Base-by-base conservation (phyloP, 2,329 filamentous ascomycete genomes). In the Penicillium sp. region DNA sequence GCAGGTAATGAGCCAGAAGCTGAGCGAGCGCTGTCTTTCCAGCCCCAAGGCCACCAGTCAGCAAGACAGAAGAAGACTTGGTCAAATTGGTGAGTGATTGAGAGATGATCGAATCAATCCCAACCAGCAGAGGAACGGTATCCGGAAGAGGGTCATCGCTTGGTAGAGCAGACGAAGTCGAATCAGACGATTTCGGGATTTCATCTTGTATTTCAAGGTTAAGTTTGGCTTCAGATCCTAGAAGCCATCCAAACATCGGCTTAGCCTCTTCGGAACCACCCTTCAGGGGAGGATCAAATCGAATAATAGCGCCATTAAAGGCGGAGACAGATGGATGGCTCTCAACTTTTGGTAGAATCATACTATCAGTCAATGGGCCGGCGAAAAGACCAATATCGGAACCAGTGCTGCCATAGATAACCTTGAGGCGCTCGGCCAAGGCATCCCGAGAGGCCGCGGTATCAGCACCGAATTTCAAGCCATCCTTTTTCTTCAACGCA, bases 321-420 rank as follows among this genome's bases (percentile, higher is more conserved):
- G 81, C 80, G 37, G 79, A 75, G 4, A 78, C 44, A 68, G 74
- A 57, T 72, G 64, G 78, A n/a, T 79, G 73, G 20, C 73, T 82
- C 50, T 78, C 76, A 47, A 78, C 78, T 31, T 76, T 83, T 1
- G 81, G 81, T 18, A 98, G 72, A 12, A 96, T 72, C 72, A 92
- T 87, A 2, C 92, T 91, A 68, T 98, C 89, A 0, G 91, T 96
- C 44, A 98, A 67, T 4, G 93, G 90, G 0, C 93, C 93, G 47
- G 87, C 81, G 1, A 97, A 74, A 15, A 97, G 68, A 1, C 86
- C 83, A 38, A 75, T 71, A 20, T 81, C 80, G 0, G 73, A 75
- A 32, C 76, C 79, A 27, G 75, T 66, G 27, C 76, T 78, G 18
- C 82, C 81, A 59, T 93, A 93, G 3, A 89, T 80, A 9, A 84